Base-by-base conservation (phyloP, 2,329 filamentous ascomycete species). In the Apiospora hydei region DNA sequence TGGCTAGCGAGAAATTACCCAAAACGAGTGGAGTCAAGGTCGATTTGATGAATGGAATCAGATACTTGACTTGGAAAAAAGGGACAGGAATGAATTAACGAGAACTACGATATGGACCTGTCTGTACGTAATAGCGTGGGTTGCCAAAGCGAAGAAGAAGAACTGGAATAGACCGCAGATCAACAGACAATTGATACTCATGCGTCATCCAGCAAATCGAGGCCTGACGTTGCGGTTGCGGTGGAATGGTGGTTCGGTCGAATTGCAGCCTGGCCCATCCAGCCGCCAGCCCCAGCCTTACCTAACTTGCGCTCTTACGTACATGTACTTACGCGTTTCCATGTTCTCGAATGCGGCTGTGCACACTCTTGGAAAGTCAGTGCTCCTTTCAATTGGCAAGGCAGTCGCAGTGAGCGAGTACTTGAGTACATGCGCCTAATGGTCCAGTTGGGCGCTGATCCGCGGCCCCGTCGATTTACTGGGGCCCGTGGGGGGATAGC, bases 161-260 rank as follows among this genome's bases (percentile, higher is more conserved):
- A 30, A 30, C 26, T 30, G 26, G 26, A 30, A 41, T 18, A 64
- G 57, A 14, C 57, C 14, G 57, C 34, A 41, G 57, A 64, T 41
- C 57, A 24, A 41, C 10, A 38, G n/a, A 38, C 8, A 41, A 10
- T 18, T 24, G 34, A 4, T 64, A 41, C 34, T 41, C 30, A 41
- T 64, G 34, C 57, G 57, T 64, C 57, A 64, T 64, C 57, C 57
- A 64, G 57, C 57, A 21, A 64, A 64, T 64, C 34, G 57, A 64
- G 34, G 57, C 57, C 57, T 64, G 57, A 64, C 34, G 57, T 64
- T 64, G 57, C 57, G 57, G 34, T 47, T 47, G 44, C 57, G 57
- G 57, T 38, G 57, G 34, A 41, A 38, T 38, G 34, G 34, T 41
- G 21, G 57, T 64, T 14, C 41, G 34, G 26, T 30, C 21, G 18